These are phyloP conservation scores for Syzygium jambos DNA, from an alignment of 345 rosid species.

Conservation along the genomic window DNA sequence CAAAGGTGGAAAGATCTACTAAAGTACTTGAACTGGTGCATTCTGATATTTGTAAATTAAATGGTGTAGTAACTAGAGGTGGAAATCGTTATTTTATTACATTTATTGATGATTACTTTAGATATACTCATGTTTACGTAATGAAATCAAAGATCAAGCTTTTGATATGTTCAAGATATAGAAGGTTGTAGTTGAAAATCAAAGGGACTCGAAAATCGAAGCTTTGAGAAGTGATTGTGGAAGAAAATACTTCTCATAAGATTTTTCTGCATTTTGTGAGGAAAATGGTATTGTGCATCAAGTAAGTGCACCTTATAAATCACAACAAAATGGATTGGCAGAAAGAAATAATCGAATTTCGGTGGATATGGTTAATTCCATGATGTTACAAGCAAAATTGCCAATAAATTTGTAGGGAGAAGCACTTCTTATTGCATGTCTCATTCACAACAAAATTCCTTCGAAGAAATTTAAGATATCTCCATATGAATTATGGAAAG, in stretches of 20 bases:
- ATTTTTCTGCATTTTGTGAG: background rate
- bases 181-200: background rate
- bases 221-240: background rate
- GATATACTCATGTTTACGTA: background rate
- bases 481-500: background rate
- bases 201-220: background rate
- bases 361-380: background rate
- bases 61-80: background rate
- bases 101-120: too few relatives aligned
- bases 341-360: background rate
- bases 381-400: background rate
- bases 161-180: background rate
- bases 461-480: background rate
- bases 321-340: background rate
- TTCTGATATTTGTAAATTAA: too few relatives aligned
- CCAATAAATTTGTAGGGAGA: background rate
- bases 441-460: background rate
- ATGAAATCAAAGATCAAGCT: background rate
- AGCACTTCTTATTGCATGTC: background rate
- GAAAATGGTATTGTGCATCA: background rate
- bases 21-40: background rate
- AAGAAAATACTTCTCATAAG: background rate
- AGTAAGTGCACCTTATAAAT: too few relatives aligned
- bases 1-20: background rate
- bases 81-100: background rate